Conservation (phyloP, 2,329 filamentous ascomycete genomes). For the Didymella lethalis region DNA sequence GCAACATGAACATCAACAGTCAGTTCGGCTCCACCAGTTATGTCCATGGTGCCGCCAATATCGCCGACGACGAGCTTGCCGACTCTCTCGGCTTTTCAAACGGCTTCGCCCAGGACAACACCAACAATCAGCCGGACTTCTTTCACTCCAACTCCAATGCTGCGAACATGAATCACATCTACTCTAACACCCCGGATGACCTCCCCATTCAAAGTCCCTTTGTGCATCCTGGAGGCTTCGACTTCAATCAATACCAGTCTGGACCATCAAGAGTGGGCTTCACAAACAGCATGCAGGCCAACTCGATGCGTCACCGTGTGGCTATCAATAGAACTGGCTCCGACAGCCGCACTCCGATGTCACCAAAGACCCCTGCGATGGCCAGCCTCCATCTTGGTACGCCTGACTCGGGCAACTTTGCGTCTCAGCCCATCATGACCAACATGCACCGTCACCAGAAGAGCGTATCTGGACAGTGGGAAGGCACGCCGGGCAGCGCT, state of each 20-base stretch:
- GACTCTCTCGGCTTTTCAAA: constrained; percentile 66
- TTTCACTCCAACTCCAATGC: constrained; percentile 53
- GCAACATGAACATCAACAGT: constrained; percentile 63
- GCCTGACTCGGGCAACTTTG: constrained; percentile 75
- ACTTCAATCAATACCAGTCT: constrained; percentile 76
- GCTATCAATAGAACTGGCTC: constrained; percentile 69
- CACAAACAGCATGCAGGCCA: constrained; percentile 43
- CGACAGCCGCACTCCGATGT: constrained; percentile 79
- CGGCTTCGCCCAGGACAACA: constrained; percentile 65
- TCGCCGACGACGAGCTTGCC: constrained; percentile 87
- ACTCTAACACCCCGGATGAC: constrained; percentile 90
- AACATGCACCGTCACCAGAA: constrained; percentile 75
- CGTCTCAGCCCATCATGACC: constrained; percentile 79
- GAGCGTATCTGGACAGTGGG: constrained; percentile 87
- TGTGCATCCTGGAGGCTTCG: constrained; percentile 72
- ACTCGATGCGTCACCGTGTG: constrained; percentile 48
- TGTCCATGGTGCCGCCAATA: constrained; percentile 77
- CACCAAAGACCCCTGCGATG: constrained; percentile 82
- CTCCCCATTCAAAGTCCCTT: constrained; percentile 93
- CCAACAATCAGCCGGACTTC: constrained; percentile 67
- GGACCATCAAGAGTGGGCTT: constrained; percentile 64
- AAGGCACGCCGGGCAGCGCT: constrained; percentile 82
- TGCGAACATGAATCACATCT: constrained; percentile 75
- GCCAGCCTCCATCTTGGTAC: constrained; percentile 74
- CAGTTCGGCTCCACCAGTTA: constrained; percentile 72